A percentile compares a stretch with the other conserved stretches of the same genome.
Conservation (phyloP, 2,329 filamentous ascomycete species). For the Ascochyta rabiei region DNA sequence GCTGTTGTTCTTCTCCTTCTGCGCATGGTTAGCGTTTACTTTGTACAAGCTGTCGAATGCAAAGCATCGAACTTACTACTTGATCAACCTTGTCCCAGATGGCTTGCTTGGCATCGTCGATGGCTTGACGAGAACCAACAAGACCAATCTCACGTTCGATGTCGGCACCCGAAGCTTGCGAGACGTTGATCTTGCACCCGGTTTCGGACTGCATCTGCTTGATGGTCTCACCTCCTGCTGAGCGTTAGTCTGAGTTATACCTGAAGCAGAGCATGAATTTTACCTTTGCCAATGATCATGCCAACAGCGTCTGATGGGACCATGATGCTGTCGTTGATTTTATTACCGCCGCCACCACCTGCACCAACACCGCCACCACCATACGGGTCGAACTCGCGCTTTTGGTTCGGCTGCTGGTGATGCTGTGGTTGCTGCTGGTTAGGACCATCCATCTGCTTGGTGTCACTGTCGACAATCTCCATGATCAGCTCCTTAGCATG, state of each 20-base stretch:
- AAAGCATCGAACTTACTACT: slow-evolving; percentile 65
- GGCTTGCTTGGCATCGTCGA: slow-evolving; percentile 78
- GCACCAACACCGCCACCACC: slow-evolving; percentile 35
- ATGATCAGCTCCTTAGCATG: slow-evolving; percentile 86
- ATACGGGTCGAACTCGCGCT: slow-evolving; percentile 47
- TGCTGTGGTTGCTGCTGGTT: slow-evolving; percentile 21
- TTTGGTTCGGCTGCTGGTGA: slow-evolving; percentile 27
- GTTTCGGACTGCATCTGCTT: slow-evolving; percentile 89
- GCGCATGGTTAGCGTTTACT: slow-evolving; percentile 24
- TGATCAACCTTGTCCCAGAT: slow-evolving; percentile 93
- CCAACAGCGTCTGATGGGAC: slow-evolving; percentile 91
- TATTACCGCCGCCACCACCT: slow-evolving; percentile 55
- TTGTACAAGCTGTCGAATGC: not conserved
- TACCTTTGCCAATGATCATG: slow-evolving; percentile 92
- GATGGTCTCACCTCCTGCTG: slow-evolving; percentile 80
- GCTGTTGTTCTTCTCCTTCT: slow-evolving; percentile 56
- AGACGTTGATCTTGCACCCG: slow-evolving; percentile 94
- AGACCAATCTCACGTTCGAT: slow-evolving; percentile 85
- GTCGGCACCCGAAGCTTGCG: slow-evolving; percentile 79
- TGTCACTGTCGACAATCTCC: slow-evolving; percentile 93
- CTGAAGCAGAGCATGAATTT: not conserved
- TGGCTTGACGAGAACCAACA: slow-evolving; percentile 77
- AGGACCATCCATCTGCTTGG: slow-evolving; percentile 53
- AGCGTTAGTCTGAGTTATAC: slow-evolving; percentile 22
- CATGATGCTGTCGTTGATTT: slow-evolving; percentile 80